Evolutionary conservation across 768 basidiomycete species (phyloP), one percentile per base, ranked within the genome.

Genomic region (Psilocybe subaeruginosa): DNA sequence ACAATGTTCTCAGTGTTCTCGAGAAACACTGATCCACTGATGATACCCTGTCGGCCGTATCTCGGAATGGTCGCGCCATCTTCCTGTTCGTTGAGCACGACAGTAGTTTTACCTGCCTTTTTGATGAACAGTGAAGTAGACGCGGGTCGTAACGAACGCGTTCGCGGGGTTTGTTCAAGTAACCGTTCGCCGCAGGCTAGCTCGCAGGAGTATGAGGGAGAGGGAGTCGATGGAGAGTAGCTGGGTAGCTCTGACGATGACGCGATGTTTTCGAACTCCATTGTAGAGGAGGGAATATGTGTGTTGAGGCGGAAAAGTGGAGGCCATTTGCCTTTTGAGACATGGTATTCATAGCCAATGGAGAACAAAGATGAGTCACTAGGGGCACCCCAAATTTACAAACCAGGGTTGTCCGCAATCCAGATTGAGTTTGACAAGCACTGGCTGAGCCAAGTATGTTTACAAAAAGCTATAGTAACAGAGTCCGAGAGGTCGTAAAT

Each of bases 151-250:
- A 30, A 57, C 41, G 48, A 64, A 29, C 60, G 67, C 33, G 66
- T 59, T 23, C 72, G 71, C 6, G 79, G 83, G 0, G 85, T 82
- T 47, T 77, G 78, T 45, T 85, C 81, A 7, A 91, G 80, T 16
- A 77, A 76, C 56, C 76, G 74, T 65, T 91, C 89, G 29, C 80
- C 84, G 2, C 72, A 74, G 3, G 77, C 70, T 35, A 84, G 87
- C 29, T 80, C 80, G 37, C 70, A 79, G 51, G 89, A 86, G 68
- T 91, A 91, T 7, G 74, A 69, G 1, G 89, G 89, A 1, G 82
- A 78, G 29, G 83, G 82, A 2, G 73, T 72, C 5, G 86, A 82
- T 1, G 83, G 78, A 0, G 85, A 78, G 68, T 90, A 90, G 5
- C 69, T 69, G 17, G 89, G 86, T 33, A 86, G 75, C 6, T 62